Evolutionary conservation across 306 rosid genomes (phyloP), one percentile per base, ranked within the genome.

Genomic region (Rubus parviflorus): DNA sequence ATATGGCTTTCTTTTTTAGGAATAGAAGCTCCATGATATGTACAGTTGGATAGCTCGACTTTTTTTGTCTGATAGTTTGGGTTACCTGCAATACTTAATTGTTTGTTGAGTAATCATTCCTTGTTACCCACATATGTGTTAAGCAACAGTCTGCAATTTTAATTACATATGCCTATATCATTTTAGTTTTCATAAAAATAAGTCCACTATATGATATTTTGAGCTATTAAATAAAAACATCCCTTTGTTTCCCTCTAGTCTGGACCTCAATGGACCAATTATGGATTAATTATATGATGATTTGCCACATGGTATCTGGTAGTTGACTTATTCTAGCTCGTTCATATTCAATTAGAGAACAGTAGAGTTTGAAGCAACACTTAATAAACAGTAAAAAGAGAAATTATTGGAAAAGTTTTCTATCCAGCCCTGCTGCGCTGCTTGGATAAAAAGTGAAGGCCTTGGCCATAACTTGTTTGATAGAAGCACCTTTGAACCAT

Each of bases 401-500:
- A 46, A 52, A 15, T 19, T 54, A 9, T 10, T 53, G 37, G 35
- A 4, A 25, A 14, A 14, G 19, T 41, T 23, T 42, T 6, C 67
- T 57, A n/a, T 22, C 23, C 17, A 74, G 42, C 68, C 54, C 63
- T 73, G 68, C 53, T 73, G 14, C 23, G 14, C 3, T 69, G 22
- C 68, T 16, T 23, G 17, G 67, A 73, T 73, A 23, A 23, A 7
- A 8, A 8, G 42, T 73, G 77, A 23, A 19, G 10, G 35, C 23
- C 16, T 58, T 38, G 13, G 37, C 41, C 12, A 43, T 43, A 74
- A 58, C 37, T 56, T 23, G 43, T 46, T 20, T n/a, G 65, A 13
- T 51, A 35, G 75, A 7, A 35, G 62, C 15, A 72, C 48, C 48
- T 38, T 72, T 53, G 63, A 72, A 72, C 63, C 66, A 25, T 54